Evolutionary conservation across 148 eudicot genomes (phyloP), one percentile per base, ranked within the genome.

Genomic region (Nyssa sinensis): DNA sequence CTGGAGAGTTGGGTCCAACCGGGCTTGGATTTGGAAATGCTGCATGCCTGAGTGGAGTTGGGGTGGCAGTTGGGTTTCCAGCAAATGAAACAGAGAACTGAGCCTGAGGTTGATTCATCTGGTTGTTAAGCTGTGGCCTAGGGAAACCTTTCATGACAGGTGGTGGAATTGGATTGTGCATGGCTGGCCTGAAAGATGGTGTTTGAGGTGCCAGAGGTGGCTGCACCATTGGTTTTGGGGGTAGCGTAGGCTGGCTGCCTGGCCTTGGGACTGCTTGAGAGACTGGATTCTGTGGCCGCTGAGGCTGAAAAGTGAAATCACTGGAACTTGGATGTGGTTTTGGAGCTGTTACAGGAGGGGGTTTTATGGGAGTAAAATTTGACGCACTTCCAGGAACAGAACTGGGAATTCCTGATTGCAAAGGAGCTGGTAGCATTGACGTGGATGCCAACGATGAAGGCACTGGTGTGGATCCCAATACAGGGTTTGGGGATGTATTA

Each of bases 251-350:
- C 27, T 78, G 86, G 67, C 41, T 63, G 65, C 77, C 66, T 37
- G 78, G 87, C 81, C 87, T 80, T 39, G 78, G 62, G 24, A 24
- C 53, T n/a, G 79, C 47, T 29, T 82, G 88, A 34, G 84, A 58
- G 31, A 77, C 74, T 47, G 85, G 81, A 74, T 68, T 79, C 30
- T 78, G 88, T 12, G 85, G 86, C 35, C 85, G 80, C 64, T 81
- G 85, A 69, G 88, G 92, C 69, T 84, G 90, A 79, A 85, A 91
- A 67, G 93, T 85, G 79, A 91, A 91, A 71, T 89, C 91, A 37
- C 74, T 74, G 14, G 88, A 76, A 81, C 75, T 82, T 31, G 80
- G 82, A 53, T 70, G 83, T 30, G 87, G 85, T 70, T 81, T 78
- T 61, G 83, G 83, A 74, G 79, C 58, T 39, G 76, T 44, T 23